A percentile compares a stretch with the other conserved stretches of the same genome.
These are phyloP conservation scores for Talaromyces proteolyticus DNA, from an alignment of 495 filamentous ascomycete genomes.

Conservation along the genomic window DNA sequence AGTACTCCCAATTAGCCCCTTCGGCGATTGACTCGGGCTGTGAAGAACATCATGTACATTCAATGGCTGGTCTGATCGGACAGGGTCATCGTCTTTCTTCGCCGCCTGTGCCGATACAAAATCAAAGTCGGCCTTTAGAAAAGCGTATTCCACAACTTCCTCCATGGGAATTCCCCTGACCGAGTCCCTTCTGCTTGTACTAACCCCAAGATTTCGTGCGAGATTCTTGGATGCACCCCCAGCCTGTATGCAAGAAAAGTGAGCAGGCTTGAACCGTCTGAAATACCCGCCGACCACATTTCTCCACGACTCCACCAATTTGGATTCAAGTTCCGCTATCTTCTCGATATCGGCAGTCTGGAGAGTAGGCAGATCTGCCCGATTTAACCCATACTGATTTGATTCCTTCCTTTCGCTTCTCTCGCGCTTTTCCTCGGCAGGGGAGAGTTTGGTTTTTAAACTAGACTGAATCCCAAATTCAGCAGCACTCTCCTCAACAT, in stretches of 20 bases:
- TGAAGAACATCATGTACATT: slow-evolving; percentile 77
- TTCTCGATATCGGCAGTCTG: slow-evolving; percentile 31
- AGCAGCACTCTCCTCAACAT: slow-evolving; percentile 73
- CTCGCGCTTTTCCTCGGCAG: neutral
- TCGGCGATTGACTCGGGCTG: slow-evolving; percentile 49
- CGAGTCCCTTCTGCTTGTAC: slow-evolving; percentile 2
- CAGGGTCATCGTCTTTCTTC: slow-evolving; percentile 63
- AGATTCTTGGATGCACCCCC: slow-evolving; percentile 1
- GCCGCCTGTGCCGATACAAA: slow-evolving; percentile 82
- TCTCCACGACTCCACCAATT: slow-evolving; percentile 72
- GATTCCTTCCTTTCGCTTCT: slow-evolving; percentile 1
- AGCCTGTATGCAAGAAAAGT: slow-evolving; percentile 40
- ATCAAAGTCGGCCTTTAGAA: slow-evolving; percentile 85
- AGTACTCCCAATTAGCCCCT: slow-evolving; percentile 59
- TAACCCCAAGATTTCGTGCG: neutral
- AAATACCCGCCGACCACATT: slow-evolving; percentile 91
- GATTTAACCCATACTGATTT: neutral
- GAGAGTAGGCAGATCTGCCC: slow-evolving; percentile 26
- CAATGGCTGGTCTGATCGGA: slow-evolving; percentile 63
- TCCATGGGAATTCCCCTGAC: slow-evolving; percentile 34
- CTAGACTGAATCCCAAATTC: slow-evolving; percentile 72
- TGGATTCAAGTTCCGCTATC: slow-evolving; percentile 50
- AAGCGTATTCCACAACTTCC: slow-evolving; percentile 72
- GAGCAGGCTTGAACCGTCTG: slow-evolving; percentile 71
- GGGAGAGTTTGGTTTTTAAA: slow-evolving; percentile 26